A percentile compares a stretch with the other conserved stretches of the same genome.
Conservation (phyloP, 495 filamentous ascomycete species). For the Talaromyces ruber region DNA sequence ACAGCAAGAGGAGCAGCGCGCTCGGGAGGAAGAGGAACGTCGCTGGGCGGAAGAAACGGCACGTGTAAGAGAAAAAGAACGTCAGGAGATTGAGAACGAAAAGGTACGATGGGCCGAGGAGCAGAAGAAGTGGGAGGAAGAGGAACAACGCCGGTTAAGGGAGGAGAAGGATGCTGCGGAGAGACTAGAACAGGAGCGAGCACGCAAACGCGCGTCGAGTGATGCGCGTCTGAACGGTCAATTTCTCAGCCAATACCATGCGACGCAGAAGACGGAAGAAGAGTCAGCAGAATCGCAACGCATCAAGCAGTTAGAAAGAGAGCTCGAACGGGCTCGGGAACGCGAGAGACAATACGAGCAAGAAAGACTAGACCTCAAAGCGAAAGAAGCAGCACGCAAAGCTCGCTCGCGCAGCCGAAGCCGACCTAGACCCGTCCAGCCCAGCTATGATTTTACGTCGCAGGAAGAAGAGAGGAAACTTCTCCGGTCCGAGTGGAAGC, state of each 20-base stretch:
- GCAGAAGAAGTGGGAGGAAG: slow-evolving; percentile 70
- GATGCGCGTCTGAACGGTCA: slow-evolving; percentile 71
- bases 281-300: slow-evolving; percentile 47
- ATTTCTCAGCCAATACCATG: slow-evolving; percentile 79
- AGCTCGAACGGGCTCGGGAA: slow-evolving; percentile 77
- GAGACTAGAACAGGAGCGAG: slow-evolving; percentile 57
- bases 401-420: slow-evolving; percentile 28
- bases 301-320: slow-evolving; percentile 73
- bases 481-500: slow-evolving; percentile 60
- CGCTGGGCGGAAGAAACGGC: slow-evolving; percentile 74
- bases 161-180: slow-evolving; percentile 70
- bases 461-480: slow-evolving; percentile 67
- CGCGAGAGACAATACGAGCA: slow-evolving; percentile 78
- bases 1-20: slow-evolving; percentile 59
- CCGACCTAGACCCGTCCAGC: slow-evolving; percentile 40
- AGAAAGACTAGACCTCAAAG: slow-evolving; percentile 56
- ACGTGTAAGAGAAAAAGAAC: slow-evolving; percentile 59
- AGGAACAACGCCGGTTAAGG: slow-evolving; percentile 63
- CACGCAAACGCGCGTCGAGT: slow-evolving; percentile 46
- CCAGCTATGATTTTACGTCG: slow-evolving; percentile 59
- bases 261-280: slow-evolving; percentile 24
- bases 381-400: slow-evolving; percentile 23
- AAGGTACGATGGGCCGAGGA: slow-evolving; percentile 78
- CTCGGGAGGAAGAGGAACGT: slow-evolving; percentile 60
- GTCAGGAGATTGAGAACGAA: slow-evolving; percentile 61